Conservation (phyloP, 164 flowering plant genomes). For the Chimonanthus salicifolius region DNA sequence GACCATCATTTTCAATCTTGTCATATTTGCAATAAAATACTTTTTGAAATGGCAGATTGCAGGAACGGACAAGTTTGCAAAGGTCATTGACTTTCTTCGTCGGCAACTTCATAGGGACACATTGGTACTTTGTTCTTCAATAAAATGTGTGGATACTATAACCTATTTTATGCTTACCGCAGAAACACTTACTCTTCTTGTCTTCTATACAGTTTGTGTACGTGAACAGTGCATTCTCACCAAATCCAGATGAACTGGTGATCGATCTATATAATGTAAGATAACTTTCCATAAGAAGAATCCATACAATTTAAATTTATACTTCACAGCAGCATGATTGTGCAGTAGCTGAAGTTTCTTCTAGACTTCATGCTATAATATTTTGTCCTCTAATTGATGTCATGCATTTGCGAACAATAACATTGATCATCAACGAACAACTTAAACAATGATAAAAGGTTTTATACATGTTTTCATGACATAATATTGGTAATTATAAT, state of each 20-base stretch:
- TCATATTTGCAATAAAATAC: background rate
- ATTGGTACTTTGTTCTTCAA: slow-evolving; percentile 21
- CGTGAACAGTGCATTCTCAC: slow-evolving; percentile 94
- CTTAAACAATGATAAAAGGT: too few species aligned
- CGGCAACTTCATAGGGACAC: slow-evolving; percentile 88
- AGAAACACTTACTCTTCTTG: slow-evolving; percentile 4
- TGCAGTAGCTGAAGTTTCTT: background rate
- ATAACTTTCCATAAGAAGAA: slow-evolving; percentile 1
- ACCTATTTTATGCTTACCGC: background rate
- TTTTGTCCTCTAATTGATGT: background rate
- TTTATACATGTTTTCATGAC: too few species aligned
- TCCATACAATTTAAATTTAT: background rate
- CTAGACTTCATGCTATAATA: background rate
- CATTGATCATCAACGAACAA: background rate
- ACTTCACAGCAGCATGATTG: too few species aligned
- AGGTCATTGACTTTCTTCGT: slow-evolving; percentile 85
- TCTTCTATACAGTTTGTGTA: slow-evolving; percentile 62
- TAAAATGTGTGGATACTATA: background rate
- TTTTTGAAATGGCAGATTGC: slow-evolving; percentile 44
- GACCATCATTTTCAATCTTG: background rate
- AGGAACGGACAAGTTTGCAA: slow-evolving; percentile 80
- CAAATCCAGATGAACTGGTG: slow-evolving; percentile 88
- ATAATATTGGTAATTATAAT: too few species aligned
- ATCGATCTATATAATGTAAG: slow-evolving; percentile 82
- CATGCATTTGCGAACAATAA: background rate